Percentiles rank a stretch among this genome's conserved stretches.
phyloP scores from a whole-genome alignment of 208 protist species.

The Wallacemonas sp. region DNA sequence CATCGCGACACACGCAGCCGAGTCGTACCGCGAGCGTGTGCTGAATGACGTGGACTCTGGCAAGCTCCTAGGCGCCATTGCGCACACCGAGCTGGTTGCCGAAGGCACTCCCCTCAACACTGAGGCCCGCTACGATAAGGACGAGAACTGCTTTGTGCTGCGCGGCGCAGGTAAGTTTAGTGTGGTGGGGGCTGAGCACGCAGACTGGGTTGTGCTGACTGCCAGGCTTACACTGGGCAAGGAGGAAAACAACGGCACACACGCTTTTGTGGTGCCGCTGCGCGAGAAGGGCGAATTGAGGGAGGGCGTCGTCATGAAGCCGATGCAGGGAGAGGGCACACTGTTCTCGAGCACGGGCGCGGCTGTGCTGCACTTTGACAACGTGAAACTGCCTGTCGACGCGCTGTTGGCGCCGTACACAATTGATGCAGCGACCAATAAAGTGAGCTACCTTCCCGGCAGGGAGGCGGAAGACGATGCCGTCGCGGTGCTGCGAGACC shows the following conservation, averaged over 20 bases:
- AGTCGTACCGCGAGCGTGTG: slow-evolving; percentile 30
- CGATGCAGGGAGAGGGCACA: slow-evolving; percentile 48
- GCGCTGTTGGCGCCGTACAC: slow-evolving; percentile 58
- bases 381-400: slow-evolving; percentile 53
- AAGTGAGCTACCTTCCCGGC: slow-evolving; percentile 34
- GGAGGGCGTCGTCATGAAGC: slow-evolving; percentile 40
- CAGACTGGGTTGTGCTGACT: slow-evolving; percentile 81
- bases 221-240: slow-evolving; percentile 79
- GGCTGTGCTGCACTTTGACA: slow-evolving; percentile 76
- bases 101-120: slow-evolving; percentile 80
- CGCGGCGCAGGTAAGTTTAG: slow-evolving; percentile 83
- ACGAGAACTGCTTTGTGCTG: slow-evolving; percentile 77
- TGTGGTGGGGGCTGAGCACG: slow-evolving; percentile 62
- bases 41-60: slow-evolving; percentile 64
- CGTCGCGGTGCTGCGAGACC: slow-evolving; percentile 52
- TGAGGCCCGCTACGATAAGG: slow-evolving; percentile 75
- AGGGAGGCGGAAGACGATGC: slow-evolving; percentile 31
- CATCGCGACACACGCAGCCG: slow-evolving; percentile 64
- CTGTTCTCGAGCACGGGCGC: slow-evolving; percentile 51
- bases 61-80: slow-evolving; percentile 61
- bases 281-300: slow-evolving; percentile 46
- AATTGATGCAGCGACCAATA: slow-evolving; percentile 42
- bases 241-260: slow-evolving; percentile 74
- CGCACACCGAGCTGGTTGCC: slow-evolving; percentile 69
- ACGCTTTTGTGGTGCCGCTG: slow-evolving; percentile 74